Evolutionary conservation across 805 yeast genomes (phyloP), one percentile per base, ranked within the genome.

Genomic region (Metschnikowia proteae): DNA sequence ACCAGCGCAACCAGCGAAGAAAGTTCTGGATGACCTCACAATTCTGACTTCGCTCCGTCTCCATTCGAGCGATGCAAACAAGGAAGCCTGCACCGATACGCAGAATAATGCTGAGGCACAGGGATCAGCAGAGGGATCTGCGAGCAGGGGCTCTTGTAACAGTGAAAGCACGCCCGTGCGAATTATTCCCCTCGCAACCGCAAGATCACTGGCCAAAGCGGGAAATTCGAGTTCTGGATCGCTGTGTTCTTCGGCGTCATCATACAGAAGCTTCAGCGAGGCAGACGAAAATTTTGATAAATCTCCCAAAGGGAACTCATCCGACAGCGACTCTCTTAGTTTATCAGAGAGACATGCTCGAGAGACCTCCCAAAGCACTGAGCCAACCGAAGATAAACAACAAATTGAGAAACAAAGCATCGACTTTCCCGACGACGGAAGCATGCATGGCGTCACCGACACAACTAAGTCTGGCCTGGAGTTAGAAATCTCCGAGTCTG

Each of bases 241-340:
- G 10, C 38, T 33, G 27, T 42, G 38, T 17, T 42, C 45, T 6
- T 33, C 45, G 6, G 38, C 13, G 8, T 42, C 45, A 10, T 42
- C 45, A 2, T 42, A 33, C 22, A 27, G 38, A 42, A 42, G 45
- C 23, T 32, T 42, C 11, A 42, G 45, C 13, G 35, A 42, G 9
- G 38, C 45, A 3, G 45, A 42, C 11, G 45, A 17, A 17, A 17
- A 42, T 33, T 7, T 13, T 5, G 45, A 17, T 6, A 13, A 13
- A 6, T 13, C 27, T 42, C 45, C 9, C 23, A 30, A 40, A 10
- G 6, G 7, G 4, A 31, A 31, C 6, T 9, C 29, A n/a, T 40
- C 43, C 6, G 43, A 40, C 23, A 29, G 23, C 3, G 43, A 40
- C 11, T 40, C 43, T 8, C 43, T 31, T 11, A 23, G 29, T 31